phyloP scores from a whole-genome alignment of 2,329 filamentous ascomycete species.

The Metarhizium album region DNA sequence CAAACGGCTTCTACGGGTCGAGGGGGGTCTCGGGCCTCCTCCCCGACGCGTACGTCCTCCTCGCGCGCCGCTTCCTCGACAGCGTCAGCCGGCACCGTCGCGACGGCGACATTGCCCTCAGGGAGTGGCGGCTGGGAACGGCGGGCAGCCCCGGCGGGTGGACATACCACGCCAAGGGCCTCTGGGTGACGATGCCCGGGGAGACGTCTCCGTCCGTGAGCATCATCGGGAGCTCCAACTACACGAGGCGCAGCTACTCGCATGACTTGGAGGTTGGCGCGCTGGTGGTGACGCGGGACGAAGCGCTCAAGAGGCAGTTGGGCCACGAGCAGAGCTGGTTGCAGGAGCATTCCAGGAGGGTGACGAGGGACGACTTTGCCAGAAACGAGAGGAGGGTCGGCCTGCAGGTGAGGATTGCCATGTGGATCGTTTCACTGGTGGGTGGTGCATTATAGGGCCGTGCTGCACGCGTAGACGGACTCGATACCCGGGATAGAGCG shows the following conservation, averaged over 20 bases:
- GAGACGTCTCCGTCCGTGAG: slow-evolving; percentile 62
- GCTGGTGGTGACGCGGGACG: slow-evolving; percentile 70
- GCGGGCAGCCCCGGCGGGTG: slow-evolving; percentile 75
- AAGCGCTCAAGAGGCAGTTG: slow-evolving; percentile 59
- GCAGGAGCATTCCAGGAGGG: slow-evolving; percentile 57
- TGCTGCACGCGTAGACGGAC: background rate
- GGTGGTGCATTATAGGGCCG: slow-evolving; percentile 69
- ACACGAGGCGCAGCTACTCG: slow-evolving; percentile 86
- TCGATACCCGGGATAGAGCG: background rate
- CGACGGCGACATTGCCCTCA: slow-evolving; percentile 54
- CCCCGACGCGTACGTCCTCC: slow-evolving; percentile 82
- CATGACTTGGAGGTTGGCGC: slow-evolving; percentile 87
- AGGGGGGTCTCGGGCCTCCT: slow-evolving; percentile 82
- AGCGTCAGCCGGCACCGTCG: slow-evolving; percentile 35
- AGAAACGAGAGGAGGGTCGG: slow-evolving; percentile 74
- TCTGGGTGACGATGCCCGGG: slow-evolving; percentile 72
- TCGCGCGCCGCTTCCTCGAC: slow-evolving; percentile 71
- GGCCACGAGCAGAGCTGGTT: slow-evolving; percentile 72
- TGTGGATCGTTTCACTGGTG: slow-evolving; percentile 84
- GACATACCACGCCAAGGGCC: slow-evolving; percentile 96
- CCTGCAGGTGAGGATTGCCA: slow-evolving; percentile 73
- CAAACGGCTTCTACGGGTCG: slow-evolving; percentile 90
- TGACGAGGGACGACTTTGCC: slow-evolving; percentile 70
- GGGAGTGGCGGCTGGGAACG: slow-evolving; percentile 79
- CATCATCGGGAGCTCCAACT: slow-evolving; percentile 86